phyloP scores from a whole-genome alignment of 1,284 basidiomycete genomes.

The Apiotrichum brassicae region DNA sequence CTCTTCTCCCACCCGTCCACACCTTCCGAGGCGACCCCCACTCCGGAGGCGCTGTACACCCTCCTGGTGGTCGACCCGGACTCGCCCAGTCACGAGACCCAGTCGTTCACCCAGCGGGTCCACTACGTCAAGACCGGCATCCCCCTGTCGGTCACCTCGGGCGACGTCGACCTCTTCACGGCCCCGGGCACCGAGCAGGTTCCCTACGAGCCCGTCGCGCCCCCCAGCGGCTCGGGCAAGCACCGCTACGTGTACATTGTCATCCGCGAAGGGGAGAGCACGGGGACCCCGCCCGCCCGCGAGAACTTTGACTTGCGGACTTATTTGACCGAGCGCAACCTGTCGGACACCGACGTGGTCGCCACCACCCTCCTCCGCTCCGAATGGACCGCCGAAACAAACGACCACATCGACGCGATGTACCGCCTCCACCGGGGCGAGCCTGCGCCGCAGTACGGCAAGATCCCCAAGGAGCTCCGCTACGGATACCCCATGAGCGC shows the following conservation, averaged over 20 bases:
- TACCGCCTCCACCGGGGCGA: conserved; percentile 22
- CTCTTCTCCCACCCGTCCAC: conserved; percentile 26
- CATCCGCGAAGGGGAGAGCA: conserved; percentile 23
- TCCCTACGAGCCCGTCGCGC: conserved; percentile 38
- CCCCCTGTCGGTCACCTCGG: conserved; percentile 59
- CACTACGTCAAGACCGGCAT: conserved; percentile 90
- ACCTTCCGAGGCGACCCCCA: conserved; percentile 53
- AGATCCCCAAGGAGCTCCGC: conserved; percentile 50
- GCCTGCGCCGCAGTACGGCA: conserved; percentile 62
- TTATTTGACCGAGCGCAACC: conserved; percentile 17
- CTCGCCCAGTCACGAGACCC: conserved; percentile 63
- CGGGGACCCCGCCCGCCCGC: conserved; percentile 12
- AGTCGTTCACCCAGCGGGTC: conserved; percentile 64
- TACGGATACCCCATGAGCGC: conserved; percentile 38
- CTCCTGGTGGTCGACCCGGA: conserved; percentile 84
- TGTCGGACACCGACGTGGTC: conserved; percentile 19
- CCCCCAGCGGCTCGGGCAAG: conserved; percentile 29
- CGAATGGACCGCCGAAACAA: conserved; percentile 29
- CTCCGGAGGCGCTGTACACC: conserved; percentile 69
- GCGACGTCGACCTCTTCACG: conserved; percentile 44
- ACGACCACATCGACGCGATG: conserved; percentile 26
- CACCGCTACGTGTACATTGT: conserved; percentile 38
- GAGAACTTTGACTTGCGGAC: conserved; percentile 30
- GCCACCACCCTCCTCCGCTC: conserved; percentile 34
- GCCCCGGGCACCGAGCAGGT: conserved; percentile 27